These are phyloP conservation scores for Halocafeteria seosinensis DNA, from an alignment of 108 stramenopile genomes.

Conservation along the genomic window DNA sequence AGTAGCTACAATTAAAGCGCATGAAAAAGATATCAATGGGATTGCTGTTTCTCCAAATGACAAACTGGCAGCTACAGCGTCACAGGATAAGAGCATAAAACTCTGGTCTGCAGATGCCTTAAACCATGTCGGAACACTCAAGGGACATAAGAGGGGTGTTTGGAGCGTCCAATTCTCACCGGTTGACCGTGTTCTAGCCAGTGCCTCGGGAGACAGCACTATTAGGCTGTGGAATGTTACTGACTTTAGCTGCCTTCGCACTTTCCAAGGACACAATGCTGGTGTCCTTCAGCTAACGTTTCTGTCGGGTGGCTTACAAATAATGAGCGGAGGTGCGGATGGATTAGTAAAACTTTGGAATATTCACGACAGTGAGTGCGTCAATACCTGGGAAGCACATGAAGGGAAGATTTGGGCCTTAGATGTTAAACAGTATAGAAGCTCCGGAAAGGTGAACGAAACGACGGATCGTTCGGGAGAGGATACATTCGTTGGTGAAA, in stretches of 20 bases:
- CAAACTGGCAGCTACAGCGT: neutral
- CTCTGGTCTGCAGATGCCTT: neutral
- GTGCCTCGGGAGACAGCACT: slow-evolving; percentile 73
- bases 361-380: slow-evolving; percentile 75
- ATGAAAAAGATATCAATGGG: neutral
- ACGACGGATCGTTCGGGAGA: neutral
- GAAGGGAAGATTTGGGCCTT: slow-evolving; percentile 81
- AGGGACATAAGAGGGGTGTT: slow-evolving; percentile 80
- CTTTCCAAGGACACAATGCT: slow-evolving; percentile 74
- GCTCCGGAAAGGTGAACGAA: too few species aligned
- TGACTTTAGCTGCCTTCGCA: slow-evolving; percentile 68
- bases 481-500: too few species aligned
- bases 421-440: slow-evolving; percentile 38
- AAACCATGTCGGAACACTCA: slow-evolving; percentile 42
- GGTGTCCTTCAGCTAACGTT: slow-evolving; percentile 68
- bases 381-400: slow-evolving; percentile 70
- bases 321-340: slow-evolving; percentile 73
- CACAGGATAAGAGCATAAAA: neutral
- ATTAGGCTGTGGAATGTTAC: slow-evolving; percentile 75
- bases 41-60: neutral
- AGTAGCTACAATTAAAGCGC: neutral
- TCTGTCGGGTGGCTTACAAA: slow-evolving; percentile 49
- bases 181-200: slow-evolving; percentile 70
- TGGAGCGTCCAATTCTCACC: slow-evolving; percentile 86
- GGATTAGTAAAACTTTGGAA: slow-evolving; percentile 86